phyloP scores from a whole-genome alignment of 768 basidiomycete genomes.

The Wakefieldia striispora region DNA sequence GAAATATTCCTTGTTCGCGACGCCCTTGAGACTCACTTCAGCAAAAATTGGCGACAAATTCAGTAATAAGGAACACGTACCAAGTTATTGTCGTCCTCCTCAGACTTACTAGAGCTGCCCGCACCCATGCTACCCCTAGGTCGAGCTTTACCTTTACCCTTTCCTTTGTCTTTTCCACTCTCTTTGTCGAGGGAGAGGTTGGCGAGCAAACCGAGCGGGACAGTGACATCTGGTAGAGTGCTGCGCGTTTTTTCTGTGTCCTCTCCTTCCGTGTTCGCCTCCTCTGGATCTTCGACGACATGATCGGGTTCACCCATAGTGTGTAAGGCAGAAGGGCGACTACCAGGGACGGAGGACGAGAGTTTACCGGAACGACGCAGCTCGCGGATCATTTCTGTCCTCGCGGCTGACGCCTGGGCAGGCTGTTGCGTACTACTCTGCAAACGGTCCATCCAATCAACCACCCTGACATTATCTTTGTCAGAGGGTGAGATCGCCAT shows the following conservation, averaged over 20 bases:
- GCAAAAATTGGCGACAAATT: not conserved
- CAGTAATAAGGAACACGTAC: slow-evolving; percentile 31
- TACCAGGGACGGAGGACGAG: not conserved
- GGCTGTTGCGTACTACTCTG: slow-evolving; percentile 56
- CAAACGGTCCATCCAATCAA: slow-evolving; percentile 75
- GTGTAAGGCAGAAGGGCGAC: not conserved
- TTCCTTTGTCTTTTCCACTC: slow-evolving; percentile 41
- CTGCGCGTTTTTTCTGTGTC: slow-evolving; percentile 47
- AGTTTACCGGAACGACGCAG: slow-evolving; percentile 30
- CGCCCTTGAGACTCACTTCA: slow-evolving; percentile 48
- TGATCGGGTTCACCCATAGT: slow-evolving; percentile 39
- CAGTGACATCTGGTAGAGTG: slow-evolving; percentile 64
- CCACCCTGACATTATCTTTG: slow-evolving; percentile 59
- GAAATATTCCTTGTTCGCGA: slow-evolving; percentile 80
- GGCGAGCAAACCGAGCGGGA: slow-evolving; percentile 75
- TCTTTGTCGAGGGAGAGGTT: slow-evolving; percentile 63
- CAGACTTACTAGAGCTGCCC: slow-evolving; percentile 29
- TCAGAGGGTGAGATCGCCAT: slow-evolving; percentile 78
- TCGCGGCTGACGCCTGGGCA: slow-evolving; percentile 36
- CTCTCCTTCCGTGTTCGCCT: slow-evolving; percentile 33
- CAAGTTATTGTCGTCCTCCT: slow-evolving; percentile 62
- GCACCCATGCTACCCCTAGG: slow-evolving; percentile 20
- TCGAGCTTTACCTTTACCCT: slow-evolving; percentile 34
- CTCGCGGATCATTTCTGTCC: slow-evolving; percentile 29
- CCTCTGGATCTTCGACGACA: slow-evolving; percentile 31